Evolutionary conservation across 805 yeast genomes (phyloP).

Genomic region (Saccharomycopsis lassenensis): DNA sequence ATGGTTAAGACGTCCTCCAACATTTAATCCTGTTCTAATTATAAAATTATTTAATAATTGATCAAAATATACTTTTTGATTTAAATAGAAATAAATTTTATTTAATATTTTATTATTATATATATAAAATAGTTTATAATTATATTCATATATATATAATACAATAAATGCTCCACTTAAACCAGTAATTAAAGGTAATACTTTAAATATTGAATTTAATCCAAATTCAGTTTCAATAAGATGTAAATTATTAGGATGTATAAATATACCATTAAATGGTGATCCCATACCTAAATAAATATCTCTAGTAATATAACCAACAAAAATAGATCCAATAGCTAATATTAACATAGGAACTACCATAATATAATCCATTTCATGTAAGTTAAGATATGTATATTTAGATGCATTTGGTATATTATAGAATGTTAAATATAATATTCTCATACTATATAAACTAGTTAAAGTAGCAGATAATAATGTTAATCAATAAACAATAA

Average conservation of each 20-base stretch:
- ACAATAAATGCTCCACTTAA: slow-evolving; percentile 14
- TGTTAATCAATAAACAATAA: slow-evolving; percentile 20
- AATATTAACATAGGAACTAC: slow-evolving; percentile 21
- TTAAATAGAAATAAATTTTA: slow-evolving; percentile 17
- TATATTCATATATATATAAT: slow-evolving; percentile 19
- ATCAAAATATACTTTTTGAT: slow-evolving; percentile 21
- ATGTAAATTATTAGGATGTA: slow-evolving; percentile 20
- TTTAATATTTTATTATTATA: slow-evolving; percentile 17
- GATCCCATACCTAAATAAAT: slow-evolving; percentile 21
- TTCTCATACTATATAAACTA: slow-evolving; percentile 20
- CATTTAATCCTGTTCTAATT: slow-evolving; percentile 19
- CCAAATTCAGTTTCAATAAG: slow-evolving; percentile 20
- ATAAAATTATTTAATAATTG: slow-evolving; percentile 21
- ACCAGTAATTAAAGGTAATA: slow-evolving; percentile 18
- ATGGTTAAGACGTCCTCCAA: slow-evolving; percentile 20
- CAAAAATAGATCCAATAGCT: slow-evolving; percentile 20
- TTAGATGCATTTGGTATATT: slow-evolving; percentile 16
- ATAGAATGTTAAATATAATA: slow-evolving; percentile 20
- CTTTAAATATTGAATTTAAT: slow-evolving; percentile 18
- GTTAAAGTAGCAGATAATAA: slow-evolving; percentile 22
- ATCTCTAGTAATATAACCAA: slow-evolving; percentile 21
- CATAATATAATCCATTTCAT: slow-evolving; percentile 18
- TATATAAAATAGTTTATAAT: slow-evolving; percentile 17
- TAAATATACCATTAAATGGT: slow-evolving; percentile 19
- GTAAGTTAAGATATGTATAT: slow-evolving; percentile 19